Evolutionary conservation across 1,139 yeast species (phyloP).

Genomic region (Hansenula anomala): DNA sequence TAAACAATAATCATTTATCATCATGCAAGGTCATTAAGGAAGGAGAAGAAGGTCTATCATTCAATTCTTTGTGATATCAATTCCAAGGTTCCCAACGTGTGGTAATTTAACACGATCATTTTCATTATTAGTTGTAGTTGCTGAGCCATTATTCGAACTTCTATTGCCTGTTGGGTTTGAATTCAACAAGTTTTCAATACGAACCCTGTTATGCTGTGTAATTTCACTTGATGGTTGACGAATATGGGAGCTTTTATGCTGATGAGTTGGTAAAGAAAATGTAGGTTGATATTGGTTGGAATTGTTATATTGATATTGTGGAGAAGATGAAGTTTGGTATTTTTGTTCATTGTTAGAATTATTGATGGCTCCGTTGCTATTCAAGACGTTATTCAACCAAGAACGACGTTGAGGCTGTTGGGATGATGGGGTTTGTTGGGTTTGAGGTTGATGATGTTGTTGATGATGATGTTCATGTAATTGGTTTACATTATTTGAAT

Average conservation of each 20-base stretch:
- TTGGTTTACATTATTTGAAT: background rate
- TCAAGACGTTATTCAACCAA: constrained; percentile 17
- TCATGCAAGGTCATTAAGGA: too few species aligned
- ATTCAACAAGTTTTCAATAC: constrained; percentile 1
- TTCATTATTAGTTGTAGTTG: constrained; percentile 2
- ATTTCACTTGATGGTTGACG: background rate
- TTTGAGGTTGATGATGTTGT: background rate
- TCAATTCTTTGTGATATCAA: constrained; percentile 4
- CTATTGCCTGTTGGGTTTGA: background rate
- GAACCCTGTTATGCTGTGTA: background rate
- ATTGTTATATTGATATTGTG: constrained; percentile 1
- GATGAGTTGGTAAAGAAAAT: constrained; percentile 3
- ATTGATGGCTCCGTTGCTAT: too few species aligned
- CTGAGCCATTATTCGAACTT: too few species aligned
- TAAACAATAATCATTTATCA: too few species aligned
- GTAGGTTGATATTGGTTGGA: background rate
- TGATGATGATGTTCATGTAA: background rate
- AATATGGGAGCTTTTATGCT: background rate
- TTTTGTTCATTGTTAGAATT: background rate
- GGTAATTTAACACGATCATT: constrained; percentile 13
- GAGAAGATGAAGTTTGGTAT: background rate
- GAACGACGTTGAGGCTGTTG: constrained; percentile 3
- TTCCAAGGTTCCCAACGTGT: constrained; percentile 17
- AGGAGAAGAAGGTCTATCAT: too few species aligned
- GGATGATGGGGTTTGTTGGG: background rate